Conservation (phyloP, 176 grass and related monocot genomes). For the Oryza coarctata region DNA sequence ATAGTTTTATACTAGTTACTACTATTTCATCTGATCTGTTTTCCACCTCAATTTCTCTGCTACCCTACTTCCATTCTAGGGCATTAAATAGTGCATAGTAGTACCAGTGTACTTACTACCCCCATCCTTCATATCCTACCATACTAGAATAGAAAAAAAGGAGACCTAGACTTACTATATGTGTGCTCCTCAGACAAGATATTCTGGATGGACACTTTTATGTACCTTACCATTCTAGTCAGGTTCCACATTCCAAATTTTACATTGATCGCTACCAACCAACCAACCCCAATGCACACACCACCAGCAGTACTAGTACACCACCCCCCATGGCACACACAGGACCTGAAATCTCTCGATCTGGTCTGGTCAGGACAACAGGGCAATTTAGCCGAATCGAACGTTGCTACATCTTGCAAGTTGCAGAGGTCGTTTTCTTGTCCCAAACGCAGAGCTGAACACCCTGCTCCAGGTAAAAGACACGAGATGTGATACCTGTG, state of each 20-base stretch:
- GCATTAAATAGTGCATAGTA: constrained; percentile 28
- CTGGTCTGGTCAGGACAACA: neutral
- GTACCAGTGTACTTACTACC: constrained; percentile 26
- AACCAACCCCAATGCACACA: neutral
- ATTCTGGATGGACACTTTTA: constrained; percentile 33
- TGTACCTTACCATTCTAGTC: constrained; percentile 57
- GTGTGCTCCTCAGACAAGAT: constrained; percentile 37
- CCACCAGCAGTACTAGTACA: neutral
- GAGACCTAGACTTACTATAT: constrained; percentile 49
- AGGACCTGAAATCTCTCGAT: neutral
- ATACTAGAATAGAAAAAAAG: constrained; percentile 36
- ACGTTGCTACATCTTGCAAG: neutral
- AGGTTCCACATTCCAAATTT: constrained; percentile 37
- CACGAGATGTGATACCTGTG: too few species aligned
- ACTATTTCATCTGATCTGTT: neutral
- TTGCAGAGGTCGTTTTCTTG: neutral
- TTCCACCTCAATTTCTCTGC: neutral
- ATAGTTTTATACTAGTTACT: neutral
- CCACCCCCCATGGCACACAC: neutral
- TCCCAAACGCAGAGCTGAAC: neutral
- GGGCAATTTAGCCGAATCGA: neutral
- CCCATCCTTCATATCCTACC: constrained; percentile 27
- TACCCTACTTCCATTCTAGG: neutral
- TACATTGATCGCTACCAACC: constrained; percentile 1
- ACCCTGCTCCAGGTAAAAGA: too few species aligned